These are phyloP conservation scores for Wallacemonas collosoma DNA, from an alignment of 208 protist species.

Conservation along the genomic window DNA sequence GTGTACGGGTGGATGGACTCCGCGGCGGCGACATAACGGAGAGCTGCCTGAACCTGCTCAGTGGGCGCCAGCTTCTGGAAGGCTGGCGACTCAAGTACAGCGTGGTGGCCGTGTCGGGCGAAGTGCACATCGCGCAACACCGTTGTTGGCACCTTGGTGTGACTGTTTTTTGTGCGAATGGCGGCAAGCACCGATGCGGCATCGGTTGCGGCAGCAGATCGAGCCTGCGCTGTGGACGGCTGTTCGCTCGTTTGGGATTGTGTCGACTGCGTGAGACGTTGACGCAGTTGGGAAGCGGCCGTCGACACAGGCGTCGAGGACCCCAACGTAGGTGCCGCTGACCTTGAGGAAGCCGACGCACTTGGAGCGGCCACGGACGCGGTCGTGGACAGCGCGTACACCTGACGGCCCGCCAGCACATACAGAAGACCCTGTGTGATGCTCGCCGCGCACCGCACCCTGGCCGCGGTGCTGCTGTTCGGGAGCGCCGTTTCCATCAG, in stretches of 20 bases:
- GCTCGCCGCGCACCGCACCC: constrained; percentile 18
- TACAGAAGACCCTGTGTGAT: constrained; percentile 17
- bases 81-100: constrained; percentile 28
- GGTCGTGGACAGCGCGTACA: constrained; percentile 25
- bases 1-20: constrained; percentile 75
- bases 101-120: constrained; percentile 21
- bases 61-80: neutral
- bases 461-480: constrained; percentile 26
- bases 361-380: neutral
- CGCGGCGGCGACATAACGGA: constrained; percentile 62
- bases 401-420: constrained; percentile 35
- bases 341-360: neutral
- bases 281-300: neutral
- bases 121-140: constrained; percentile 42
- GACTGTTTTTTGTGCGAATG: constrained; percentile 9
- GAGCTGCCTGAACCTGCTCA: constrained; percentile 5
- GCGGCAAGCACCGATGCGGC: constrained; percentile 12
- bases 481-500: constrained; percentile 26
- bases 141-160: neutral
- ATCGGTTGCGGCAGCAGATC: neutral
- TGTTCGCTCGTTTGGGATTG: too few relatives aligned
- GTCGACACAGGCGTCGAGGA: neutral
- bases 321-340: neutral
- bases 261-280: neutral
- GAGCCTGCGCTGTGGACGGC: too few relatives aligned